Percentiles rank a stretch among this genome's conserved stretches.
Conservation (phyloP, 2,329 filamentous ascomycete species). For the Truncatella angustata region DNA sequence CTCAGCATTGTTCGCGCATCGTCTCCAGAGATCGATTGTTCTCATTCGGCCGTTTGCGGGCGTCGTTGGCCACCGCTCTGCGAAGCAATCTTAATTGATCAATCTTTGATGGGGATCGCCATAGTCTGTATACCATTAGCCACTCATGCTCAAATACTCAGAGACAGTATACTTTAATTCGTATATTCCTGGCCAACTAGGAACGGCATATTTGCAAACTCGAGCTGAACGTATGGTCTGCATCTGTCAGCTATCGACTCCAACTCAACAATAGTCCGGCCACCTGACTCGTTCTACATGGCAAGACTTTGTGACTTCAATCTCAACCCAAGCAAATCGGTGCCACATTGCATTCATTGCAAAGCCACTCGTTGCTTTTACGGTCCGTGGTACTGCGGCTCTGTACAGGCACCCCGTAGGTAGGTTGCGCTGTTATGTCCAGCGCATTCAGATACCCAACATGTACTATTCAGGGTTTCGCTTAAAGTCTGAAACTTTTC, state of each 20-base stretch:
- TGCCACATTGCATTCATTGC: neutral
- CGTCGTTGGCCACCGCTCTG: neutral
- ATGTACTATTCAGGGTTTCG: too few species aligned
- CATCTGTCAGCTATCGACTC: neutral
- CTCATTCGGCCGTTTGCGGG: neutral
- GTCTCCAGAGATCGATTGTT: neutral
- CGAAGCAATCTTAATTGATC: neutral
- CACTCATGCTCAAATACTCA: neutral
- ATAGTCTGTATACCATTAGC: neutral
- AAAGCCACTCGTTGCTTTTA: conserved; percentile 8
- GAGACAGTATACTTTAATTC: neutral
- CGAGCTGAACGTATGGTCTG: too few species aligned
- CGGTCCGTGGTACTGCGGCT: neutral
- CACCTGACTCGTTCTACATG: neutral
- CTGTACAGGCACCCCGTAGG: neutral
- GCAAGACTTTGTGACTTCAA: neutral
- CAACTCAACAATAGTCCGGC: neutral
- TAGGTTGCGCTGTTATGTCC: neutral
- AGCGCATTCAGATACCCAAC: neutral
- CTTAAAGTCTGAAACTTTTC: too few species aligned
- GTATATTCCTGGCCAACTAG: neutral
- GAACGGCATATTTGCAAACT: neutral
- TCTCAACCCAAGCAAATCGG: neutral
- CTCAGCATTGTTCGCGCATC: neutral
- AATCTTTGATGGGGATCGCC: neutral